Evolutionary conservation across 768 basidiomycete genomes (phyloP).

Genomic region (Gautieria morchelliformis): DNA sequence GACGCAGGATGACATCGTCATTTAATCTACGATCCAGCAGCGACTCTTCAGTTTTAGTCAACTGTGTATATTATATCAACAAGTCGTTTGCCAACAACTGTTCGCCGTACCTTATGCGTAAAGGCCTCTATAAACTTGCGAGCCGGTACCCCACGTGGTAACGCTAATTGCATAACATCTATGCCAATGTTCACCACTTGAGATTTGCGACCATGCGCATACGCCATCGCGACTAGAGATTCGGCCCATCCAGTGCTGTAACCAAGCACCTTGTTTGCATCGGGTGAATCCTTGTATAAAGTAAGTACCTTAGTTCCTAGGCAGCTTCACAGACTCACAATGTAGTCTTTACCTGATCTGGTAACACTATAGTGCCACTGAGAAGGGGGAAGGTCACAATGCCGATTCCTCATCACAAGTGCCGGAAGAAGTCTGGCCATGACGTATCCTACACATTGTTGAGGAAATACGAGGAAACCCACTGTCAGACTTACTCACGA

Average conservation of each 20-base stretch:
- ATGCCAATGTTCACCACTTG: constrained; percentile 77
- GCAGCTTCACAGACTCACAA: not conserved
- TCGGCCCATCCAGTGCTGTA: constrained; percentile 7
- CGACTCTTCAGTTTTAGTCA: constrained; percentile 41
- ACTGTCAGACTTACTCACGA: constrained; percentile 1
- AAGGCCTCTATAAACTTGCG: constrained; percentile 5
- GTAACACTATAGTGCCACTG: constrained; percentile 5
- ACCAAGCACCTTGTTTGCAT: constrained; percentile 7
- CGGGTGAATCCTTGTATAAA: not conserved
- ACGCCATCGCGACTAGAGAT: constrained; percentile 42
- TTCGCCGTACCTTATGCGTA: constrained; percentile 1
- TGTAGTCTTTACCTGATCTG: constrained; percentile 5
- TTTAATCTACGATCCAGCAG: constrained; percentile 41
- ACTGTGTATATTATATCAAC: constrained; percentile 19
- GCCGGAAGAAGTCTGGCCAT: constrained; percentile 5
- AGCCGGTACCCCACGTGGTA: constrained; percentile 46
- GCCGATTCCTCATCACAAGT: constrained; percentile 1
- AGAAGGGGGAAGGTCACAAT: not conserved
- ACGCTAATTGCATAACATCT: constrained; percentile 60
- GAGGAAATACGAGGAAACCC: not conserved
- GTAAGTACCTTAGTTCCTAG: not conserved
- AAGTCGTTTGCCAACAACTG: not conserved
- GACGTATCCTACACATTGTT: constrained; percentile 1
- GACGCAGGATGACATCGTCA: constrained; percentile 60
- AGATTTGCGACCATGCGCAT: constrained; percentile 52